Conservation (phyloP, 495 filamentous ascomycete species). For the Aspergillus ostianus region DNA sequence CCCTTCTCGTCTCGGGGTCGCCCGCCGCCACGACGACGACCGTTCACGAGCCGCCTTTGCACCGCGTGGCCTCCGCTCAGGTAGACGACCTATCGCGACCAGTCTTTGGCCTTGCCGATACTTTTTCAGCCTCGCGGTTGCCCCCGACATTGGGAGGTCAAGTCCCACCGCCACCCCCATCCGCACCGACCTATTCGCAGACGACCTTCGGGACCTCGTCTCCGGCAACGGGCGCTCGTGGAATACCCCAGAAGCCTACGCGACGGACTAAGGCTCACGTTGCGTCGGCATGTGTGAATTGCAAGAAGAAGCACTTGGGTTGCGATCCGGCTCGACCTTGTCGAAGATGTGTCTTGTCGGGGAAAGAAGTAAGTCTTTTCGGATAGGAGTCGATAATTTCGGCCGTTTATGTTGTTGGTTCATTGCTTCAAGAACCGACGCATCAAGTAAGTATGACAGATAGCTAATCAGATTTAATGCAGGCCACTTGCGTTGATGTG, state of each 20-base stretch:
- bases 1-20: slow-evolving; percentile 26
- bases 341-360: slow-evolving; percentile 59
- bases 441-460: slow-evolving; percentile 1
- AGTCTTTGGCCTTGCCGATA: slow-evolving; percentile 19
- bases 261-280: slow-evolving; percentile 93
- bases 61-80: slow-evolving; percentile 13
- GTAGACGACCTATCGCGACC: slow-evolving; percentile 21
- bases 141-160: slow-evolving; percentile 28
- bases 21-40: slow-evolving; percentile 21
- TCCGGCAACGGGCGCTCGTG: slow-evolving; percentile 26
- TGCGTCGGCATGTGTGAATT: slow-evolving; percentile 94
- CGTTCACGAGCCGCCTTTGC: slow-evolving; percentile 14
- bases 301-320: slow-evolving; percentile 91
- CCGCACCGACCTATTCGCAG: slow-evolving; percentile 30
- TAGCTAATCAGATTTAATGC: slow-evolving; percentile 7
- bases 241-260: slow-evolving; percentile 59
- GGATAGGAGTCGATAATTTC: not conserved
- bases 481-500: slow-evolving; percentile 90
- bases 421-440: not conserved
- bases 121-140: slow-evolving; percentile 31
- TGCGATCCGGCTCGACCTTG: slow-evolving; percentile 68
- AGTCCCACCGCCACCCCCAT: slow-evolving; percentile 27
- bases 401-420: not conserved
- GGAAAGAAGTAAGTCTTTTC: slow-evolving; percentile 58
- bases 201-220: slow-evolving; percentile 23